A percentile compares a stretch with the other conserved stretches of the same genome.
Conservation (phyloP, 2,329 filamentous ascomycete genomes). For the Pyrenochaeta sp. region DNA sequence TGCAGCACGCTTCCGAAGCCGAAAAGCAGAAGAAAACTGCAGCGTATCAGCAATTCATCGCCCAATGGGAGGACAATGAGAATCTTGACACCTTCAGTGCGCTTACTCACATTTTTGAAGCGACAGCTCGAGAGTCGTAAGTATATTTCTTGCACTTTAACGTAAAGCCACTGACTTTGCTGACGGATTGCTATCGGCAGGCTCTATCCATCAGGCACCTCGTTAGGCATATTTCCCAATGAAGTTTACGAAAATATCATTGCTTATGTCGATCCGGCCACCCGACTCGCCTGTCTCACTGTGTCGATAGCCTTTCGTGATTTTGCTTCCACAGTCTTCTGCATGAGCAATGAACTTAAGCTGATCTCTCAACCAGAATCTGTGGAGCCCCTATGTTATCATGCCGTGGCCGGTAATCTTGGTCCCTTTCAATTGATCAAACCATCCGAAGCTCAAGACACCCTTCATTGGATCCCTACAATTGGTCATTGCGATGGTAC, state of each 20-base stretch:
- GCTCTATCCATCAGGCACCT: neutral
- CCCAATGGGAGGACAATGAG: too few relatives aligned
- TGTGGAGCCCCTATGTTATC: neutral
- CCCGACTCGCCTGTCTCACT: neutral
- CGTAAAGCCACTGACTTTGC: too few relatives aligned
- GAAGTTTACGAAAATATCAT: neutral
- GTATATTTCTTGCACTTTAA: too few relatives aligned
- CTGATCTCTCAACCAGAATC: too few relatives aligned
- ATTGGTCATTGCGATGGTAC: too few relatives aligned
- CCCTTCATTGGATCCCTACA: too few relatives aligned
- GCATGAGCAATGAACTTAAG: neutral
- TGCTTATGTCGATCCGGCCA: neutral
- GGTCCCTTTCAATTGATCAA: neutral
- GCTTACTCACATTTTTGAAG: too few relatives aligned
- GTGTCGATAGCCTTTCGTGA: constrained; percentile 2
- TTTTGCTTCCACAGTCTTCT: constrained; percentile 5
- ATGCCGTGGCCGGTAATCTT: neutral
- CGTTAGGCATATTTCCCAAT: neutral
- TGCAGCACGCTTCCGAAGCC: too few relatives aligned
- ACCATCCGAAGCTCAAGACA: neutral
- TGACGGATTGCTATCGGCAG: too few relatives aligned
- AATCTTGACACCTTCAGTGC: too few relatives aligned
- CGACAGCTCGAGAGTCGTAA: neutral
- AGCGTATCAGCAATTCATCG: too few relatives aligned
- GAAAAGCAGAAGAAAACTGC: too few relatives aligned